These are phyloP conservation scores for Calonectria pteridis DNA, from an alignment of 2,329 filamentous ascomycete species.

Conservation along the genomic window DNA sequence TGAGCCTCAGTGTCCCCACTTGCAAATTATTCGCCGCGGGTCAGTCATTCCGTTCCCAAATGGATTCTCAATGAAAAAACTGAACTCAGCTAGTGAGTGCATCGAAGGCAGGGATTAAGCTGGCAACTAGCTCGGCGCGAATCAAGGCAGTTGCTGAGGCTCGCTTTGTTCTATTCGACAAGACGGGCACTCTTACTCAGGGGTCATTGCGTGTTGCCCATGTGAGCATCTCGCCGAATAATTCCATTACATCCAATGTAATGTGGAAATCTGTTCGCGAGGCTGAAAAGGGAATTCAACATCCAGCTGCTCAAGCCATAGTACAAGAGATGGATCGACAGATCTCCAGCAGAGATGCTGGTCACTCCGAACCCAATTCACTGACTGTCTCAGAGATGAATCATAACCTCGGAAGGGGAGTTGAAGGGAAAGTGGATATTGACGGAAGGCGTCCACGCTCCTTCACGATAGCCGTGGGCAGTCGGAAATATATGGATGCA, in stretches of 20 bases:
- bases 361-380: neutral
- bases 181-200: neutral
- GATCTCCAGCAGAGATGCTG: neutral
- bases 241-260: neutral
- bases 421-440: neutral
- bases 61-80: neutral
- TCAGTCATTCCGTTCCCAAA: neutral
- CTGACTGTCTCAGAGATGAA: neutral
- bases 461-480: neutral
- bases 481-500: neutral
- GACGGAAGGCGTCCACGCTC: neutral
- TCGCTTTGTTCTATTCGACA: neutral
- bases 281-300: neutral
- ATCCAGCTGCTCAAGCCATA: neutral
- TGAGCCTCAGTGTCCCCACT: neutral
- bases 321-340: neutral
- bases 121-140: neutral
- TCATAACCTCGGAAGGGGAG: neutral
- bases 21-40: neutral
- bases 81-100: neutral
- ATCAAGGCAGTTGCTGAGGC: neutral
- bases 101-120: neutral
- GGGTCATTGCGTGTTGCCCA: neutral
- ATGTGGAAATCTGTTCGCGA: neutral
- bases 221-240: neutral